A percentile compares a stretch with the other conserved stretches of the same genome.
phyloP scores from a whole-genome alignment of 2,329 filamentous ascomycete species.

The Ambrosiella xylebori region DNA sequence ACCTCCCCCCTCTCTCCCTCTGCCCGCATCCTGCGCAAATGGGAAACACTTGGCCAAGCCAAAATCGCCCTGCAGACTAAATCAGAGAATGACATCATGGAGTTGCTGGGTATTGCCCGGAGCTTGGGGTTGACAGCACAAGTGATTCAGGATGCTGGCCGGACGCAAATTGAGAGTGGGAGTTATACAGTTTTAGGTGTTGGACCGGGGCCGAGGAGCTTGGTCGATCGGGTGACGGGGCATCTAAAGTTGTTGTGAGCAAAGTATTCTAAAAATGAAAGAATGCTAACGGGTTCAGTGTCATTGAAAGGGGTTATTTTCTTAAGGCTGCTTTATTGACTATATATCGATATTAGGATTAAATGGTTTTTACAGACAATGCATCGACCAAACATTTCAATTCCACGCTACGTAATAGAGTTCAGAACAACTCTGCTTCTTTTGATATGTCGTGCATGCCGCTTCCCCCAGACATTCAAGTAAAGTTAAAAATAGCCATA shows the following conservation, averaged over 20 bases:
- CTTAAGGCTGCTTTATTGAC: background rate
- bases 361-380: no score
- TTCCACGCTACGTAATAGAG: no score
- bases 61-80: constrained; percentile 88
- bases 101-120: constrained; percentile 58
- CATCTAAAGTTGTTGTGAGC: constrained; percentile 62
- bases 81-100: constrained; percentile 65
- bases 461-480: no score
- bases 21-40: constrained; percentile 54
- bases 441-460: no score
- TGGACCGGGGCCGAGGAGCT: constrained; percentile 63
- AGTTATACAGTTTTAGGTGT: constrained; percentile 85
- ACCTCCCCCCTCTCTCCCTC: constrained; percentile 33
- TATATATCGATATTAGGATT: no score
- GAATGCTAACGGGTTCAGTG: background rate
- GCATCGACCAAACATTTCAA: no score
- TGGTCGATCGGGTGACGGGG: constrained; percentile 75
- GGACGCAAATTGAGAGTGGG: constrained; percentile 88
- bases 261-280: background rate
- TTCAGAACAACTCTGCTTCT: no score
- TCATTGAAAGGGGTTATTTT: background rate
- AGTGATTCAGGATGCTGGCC: constrained; percentile 85
- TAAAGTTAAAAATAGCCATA: no score
- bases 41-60: constrained; percentile 74
- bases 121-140: constrained; percentile 74